Conservation (phyloP, 75 land plant species). For the Sequoiadendron giganteum region DNA sequence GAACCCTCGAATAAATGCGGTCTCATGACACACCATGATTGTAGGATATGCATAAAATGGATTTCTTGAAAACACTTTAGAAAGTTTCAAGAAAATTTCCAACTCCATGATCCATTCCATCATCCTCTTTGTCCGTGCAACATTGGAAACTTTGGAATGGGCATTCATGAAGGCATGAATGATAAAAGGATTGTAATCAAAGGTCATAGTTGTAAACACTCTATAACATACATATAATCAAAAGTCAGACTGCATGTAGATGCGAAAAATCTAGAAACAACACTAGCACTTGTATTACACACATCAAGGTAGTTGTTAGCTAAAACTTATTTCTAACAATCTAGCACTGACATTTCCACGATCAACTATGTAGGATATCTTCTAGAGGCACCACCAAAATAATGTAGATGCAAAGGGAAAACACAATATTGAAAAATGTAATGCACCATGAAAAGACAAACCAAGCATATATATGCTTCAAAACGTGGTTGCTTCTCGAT, state of each 20-base stretch:
- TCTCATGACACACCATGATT: no score
- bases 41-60: no score
- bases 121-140: no score
- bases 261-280: constrained; percentile 94
- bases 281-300: constrained; percentile 75
- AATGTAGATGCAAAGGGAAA: not conserved
- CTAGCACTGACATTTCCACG: not conserved
- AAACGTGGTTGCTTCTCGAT: no score
- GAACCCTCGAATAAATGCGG: no score
- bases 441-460: not conserved
- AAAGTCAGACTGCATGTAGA: constrained; percentile 95
- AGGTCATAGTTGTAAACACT: no score
- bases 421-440: not conserved
- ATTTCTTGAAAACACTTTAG: no score
- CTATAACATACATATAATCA: constrained; percentile 93
- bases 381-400: not conserved
- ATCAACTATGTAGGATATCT: not conserved
- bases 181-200: no score
- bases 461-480: not conserved
- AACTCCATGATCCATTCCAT: no score
- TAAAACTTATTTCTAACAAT: not conserved
- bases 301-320: not conserved
- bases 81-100: no score
- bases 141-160: no score
- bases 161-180: no score